phyloP scores from a whole-genome alignment of 805 yeast genomes.

The Debaryomyces castellii region DNA sequence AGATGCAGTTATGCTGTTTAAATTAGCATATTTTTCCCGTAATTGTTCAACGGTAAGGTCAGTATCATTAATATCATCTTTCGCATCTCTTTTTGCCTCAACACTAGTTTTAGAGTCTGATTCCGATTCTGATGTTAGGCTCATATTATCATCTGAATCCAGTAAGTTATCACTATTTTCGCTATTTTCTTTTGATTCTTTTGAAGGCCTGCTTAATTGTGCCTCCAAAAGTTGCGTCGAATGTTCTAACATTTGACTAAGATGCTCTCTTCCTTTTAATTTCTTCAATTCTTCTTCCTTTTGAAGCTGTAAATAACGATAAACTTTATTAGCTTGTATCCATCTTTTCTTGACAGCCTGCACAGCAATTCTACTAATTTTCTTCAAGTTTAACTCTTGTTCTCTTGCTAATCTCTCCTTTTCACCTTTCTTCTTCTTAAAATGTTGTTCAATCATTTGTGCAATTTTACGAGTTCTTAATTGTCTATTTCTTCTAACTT shows the following conservation, averaged over 20 bases:
- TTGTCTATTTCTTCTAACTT: slow-evolving; percentile 60
- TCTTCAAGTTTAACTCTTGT: slow-evolving; percentile 65
- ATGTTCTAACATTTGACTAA: slow-evolving; percentile 84
- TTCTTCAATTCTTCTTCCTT: slow-evolving; percentile 79
- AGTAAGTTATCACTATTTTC: slow-evolving; percentile 10
- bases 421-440: slow-evolving; percentile 82
- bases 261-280: slow-evolving; percentile 79
- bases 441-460: slow-evolving; percentile 80
- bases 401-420: slow-evolving; percentile 79
- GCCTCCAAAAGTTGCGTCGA: slow-evolving; percentile 89
- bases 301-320: slow-evolving; percentile 66
- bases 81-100: slow-evolving; percentile 11
- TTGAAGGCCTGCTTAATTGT: slow-evolving; percentile 52
- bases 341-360: slow-evolving; percentile 88
- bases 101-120: slow-evolving; percentile 20
- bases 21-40: slow-evolving; percentile 52
- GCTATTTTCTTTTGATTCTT: slow-evolving; percentile 14
- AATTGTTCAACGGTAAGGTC: slow-evolving; percentile 56
- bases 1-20: neutral
- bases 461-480: slow-evolving; percentile 73
- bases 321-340: slow-evolving; percentile 85
- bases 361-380: slow-evolving; percentile 77
- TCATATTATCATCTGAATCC: slow-evolving; percentile 20
- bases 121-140: slow-evolving; percentile 9
- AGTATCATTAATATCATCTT: slow-evolving; percentile 41